phyloP scores from a whole-genome alignment of 805 yeast genomes.

The Saccharomycopsis synnaedendra region DNA sequence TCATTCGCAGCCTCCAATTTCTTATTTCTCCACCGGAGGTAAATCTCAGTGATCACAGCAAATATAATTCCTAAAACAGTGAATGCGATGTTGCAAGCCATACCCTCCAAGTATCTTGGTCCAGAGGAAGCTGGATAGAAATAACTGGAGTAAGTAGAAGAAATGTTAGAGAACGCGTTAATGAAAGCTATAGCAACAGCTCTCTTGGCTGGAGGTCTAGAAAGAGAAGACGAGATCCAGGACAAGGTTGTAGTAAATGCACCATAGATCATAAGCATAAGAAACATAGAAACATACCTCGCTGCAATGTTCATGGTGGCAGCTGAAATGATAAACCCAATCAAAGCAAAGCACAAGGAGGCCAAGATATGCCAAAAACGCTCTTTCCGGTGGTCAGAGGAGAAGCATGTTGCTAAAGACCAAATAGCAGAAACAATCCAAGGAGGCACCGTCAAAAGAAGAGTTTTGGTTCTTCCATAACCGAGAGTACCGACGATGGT shows the following conservation, averaged over 20 bases:
- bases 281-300: constrained; percentile 46
- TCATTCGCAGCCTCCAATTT: constrained; percentile 8
- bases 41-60: constrained; percentile 28
- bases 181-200: constrained; percentile 46
- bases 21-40: constrained; percentile 20
- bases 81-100: constrained; percentile 37
- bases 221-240: constrained; percentile 45
- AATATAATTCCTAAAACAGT: constrained; percentile 28
- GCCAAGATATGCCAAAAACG: constrained; percentile 36
- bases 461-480: constrained; percentile 36
- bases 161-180: constrained; percentile 44
- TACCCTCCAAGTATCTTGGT: constrained; percentile 39
- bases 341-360: constrained; percentile 31
- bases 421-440: constrained; percentile 38
- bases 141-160: constrained; percentile 46
- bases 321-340: constrained; percentile 37
- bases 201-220: constrained; percentile 48
- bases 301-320: constrained; percentile 43
- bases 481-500: constrained; percentile 46
- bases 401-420: constrained; percentile 42
- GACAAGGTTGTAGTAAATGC: constrained; percentile 40
- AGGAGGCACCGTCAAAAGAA: constrained; percentile 50
- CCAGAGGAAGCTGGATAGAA: constrained; percentile 33
- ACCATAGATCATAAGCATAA: constrained; percentile 44
- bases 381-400: constrained; percentile 46